Percentiles rank a stretch among this genome's conserved stretches.
These are phyloP conservation scores for Acidomyces sp. DNA, from an alignment of 495 filamentous ascomycete species.

Conservation along the genomic window DNA sequence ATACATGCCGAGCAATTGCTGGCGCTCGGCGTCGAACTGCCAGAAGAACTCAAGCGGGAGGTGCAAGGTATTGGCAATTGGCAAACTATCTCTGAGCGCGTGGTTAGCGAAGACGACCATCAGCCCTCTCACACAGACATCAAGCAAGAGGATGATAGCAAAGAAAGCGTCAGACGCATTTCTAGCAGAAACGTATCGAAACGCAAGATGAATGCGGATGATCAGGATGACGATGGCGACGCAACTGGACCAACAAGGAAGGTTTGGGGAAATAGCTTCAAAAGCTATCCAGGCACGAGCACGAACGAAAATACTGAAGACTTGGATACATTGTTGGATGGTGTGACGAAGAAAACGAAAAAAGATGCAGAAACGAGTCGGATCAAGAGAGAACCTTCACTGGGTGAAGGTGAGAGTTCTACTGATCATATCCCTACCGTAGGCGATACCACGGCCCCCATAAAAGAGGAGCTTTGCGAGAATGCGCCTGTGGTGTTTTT, in stretches of 20 bases:
- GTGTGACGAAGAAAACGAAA: conserved; percentile 18
- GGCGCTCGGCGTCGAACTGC: conserved; percentile 74
- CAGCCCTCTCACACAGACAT: conserved; percentile 1
- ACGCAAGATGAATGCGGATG: conserved; percentile 45
- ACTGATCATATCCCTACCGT: conserved; percentile 7
- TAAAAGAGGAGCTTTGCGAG: conserved; percentile 22
- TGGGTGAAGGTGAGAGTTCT: conserved; percentile 33
- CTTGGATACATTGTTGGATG: conserved; percentile 54
- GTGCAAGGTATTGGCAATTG: conserved; percentile 89
- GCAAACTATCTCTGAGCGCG: conserved; percentile 52
- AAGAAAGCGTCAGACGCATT: conserved; percentile 29
- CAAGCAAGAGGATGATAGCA: conserved; percentile 35
- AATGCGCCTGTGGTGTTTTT: conserved; percentile 47
- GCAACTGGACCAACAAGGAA: conserved; percentile 48
- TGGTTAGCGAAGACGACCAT: conserved; percentile 27
- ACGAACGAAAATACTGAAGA: conserved; percentile 41
- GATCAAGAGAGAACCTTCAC: background rate
- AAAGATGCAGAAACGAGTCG: conserved; percentile 22
- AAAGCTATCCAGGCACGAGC: conserved; percentile 44
- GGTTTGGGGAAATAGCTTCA: conserved; percentile 63
- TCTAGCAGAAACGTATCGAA: conserved; percentile 52
- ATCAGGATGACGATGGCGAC: conserved; percentile 29
- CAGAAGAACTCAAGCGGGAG: conserved; percentile 60
- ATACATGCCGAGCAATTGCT: conserved; percentile 75
- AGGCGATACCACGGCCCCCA: conserved; percentile 17